A percentile compares a stretch with the other conserved stretches of the same genome.
Conservation (phyloP, 495 filamentous ascomycete species). For the Cudoniella acicularis region DNA sequence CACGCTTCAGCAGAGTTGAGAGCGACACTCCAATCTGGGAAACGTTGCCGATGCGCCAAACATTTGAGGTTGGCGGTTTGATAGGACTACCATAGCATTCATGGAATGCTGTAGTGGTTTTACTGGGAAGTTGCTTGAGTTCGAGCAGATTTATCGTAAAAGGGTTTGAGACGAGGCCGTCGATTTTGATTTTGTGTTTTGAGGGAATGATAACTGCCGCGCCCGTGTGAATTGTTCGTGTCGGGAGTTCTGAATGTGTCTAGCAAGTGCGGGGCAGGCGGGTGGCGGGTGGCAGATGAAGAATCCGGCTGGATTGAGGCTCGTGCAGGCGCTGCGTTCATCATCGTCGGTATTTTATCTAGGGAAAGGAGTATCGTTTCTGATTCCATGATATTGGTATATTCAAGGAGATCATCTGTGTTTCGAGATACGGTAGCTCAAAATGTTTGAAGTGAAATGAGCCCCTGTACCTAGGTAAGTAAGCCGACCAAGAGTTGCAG, state of each 20-base stretch:
- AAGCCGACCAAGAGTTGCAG: no score
- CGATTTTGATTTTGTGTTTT: not conserved
- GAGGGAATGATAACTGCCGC: not conserved
- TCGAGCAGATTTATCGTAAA: not conserved
- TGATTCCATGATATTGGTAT: no score
- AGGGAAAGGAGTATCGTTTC: no score
- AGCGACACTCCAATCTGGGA: not conserved
- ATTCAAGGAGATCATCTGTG: no score
- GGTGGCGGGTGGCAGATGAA: conserved; percentile 1
- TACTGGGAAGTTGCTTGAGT: not conserved
- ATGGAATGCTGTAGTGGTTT: not conserved
- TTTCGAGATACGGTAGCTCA: no score
- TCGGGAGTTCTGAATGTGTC: not conserved
- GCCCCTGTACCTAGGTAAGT: no score
- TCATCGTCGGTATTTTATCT: not conserved
- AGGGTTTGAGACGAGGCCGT: not conserved
- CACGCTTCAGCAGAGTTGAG: not conserved
- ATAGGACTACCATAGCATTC: not conserved
- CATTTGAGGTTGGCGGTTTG: not conserved
- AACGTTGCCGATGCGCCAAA: conserved; percentile 3
- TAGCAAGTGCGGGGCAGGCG: not conserved
- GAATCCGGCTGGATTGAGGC: not conserved
- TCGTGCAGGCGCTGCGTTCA: not conserved
- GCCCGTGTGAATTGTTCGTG: conserved; percentile 3
- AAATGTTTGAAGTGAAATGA: no score